Conservation (phyloP, 345 rosid genomes). For the Firmiana major region DNA sequence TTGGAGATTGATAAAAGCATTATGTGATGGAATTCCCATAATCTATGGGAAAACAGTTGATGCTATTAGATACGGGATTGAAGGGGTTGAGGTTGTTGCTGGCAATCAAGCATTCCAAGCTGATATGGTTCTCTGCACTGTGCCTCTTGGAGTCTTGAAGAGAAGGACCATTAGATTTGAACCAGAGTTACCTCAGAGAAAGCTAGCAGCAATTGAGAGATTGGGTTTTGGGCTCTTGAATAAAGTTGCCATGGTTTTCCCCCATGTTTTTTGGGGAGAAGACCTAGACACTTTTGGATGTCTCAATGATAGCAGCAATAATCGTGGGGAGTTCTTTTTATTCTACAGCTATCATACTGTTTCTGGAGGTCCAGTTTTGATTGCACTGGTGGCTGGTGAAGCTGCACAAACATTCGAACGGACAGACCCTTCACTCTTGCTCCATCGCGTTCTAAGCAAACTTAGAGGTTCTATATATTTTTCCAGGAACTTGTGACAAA, state of each 20-base stretch:
- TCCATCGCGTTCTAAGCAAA: constrained; percentile 59
- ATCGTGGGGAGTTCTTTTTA: constrained; percentile 91
- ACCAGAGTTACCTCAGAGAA: constrained; percentile 80
- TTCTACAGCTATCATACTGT: constrained; percentile 90
- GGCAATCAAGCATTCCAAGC: constrained; percentile 71
- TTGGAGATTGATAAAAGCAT: constrained; percentile 74
- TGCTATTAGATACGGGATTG: constrained; percentile 49
- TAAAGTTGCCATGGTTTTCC: constrained; percentile 94
- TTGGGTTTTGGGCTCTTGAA: constrained; percentile 92
- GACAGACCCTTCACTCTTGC: constrained; percentile 56
- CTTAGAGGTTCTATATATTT: constrained; percentile 55
- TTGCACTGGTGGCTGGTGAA: constrained; percentile 92
- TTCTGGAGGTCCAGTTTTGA: constrained; percentile 85
- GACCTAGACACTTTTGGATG: constrained; percentile 88
- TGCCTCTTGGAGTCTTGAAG: constrained; percentile 92
- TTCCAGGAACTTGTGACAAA: constrained; percentile 7
- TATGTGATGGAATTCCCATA: constrained; percentile 76
- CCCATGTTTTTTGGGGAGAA: constrained; percentile 88
- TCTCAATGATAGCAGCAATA: constrained; percentile 52
- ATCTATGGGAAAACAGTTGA: constrained; percentile 60
- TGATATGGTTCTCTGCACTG: constrained; percentile 78
- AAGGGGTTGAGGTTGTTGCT: constrained; percentile 59
- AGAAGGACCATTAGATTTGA: constrained; percentile 60
- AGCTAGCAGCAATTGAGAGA: constrained; percentile 80
- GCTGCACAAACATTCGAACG: constrained; percentile 74